Evolutionary conservation across 495 filamentous ascomycete species (phyloP).

Genomic region (Podospora pseudoanserina): DNA sequence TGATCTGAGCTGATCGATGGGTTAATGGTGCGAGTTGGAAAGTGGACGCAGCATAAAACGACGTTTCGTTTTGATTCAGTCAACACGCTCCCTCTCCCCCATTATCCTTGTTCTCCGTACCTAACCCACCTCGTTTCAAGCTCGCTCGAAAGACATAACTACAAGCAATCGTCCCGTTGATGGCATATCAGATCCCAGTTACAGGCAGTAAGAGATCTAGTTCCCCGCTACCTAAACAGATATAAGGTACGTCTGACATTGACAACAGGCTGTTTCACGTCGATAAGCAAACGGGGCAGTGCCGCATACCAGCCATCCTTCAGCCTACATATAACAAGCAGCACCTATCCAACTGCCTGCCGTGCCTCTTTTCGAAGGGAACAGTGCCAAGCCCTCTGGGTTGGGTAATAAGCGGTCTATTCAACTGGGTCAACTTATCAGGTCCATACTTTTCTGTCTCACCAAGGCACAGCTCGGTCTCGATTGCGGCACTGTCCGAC

Average conservation of each 20-base stretch:
- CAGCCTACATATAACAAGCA: background rate
- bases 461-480: background rate
- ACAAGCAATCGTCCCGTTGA: background rate
- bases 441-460: background rate
- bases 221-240: background rate
- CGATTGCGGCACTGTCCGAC: background rate
- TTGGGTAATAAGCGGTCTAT: background rate
- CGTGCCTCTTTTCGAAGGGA: background rate
- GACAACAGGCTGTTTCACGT: background rate
- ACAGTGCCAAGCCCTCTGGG: background rate
- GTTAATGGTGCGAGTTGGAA: background rate
- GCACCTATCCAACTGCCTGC: background rate
- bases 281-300: background rate
- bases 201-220: background rate
- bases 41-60: background rate
- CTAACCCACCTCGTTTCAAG: background rate
- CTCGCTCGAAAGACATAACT: background rate
- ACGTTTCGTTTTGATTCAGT: background rate
- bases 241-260: background rate
- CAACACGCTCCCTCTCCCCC: background rate
- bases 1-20: background rate
- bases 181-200: background rate
- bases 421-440: background rate
- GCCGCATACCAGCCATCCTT: background rate
- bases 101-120: background rate